phyloP scores from a whole-genome alignment of 2,329 filamentous ascomycete genomes.

The Hymenoscyphus repandus region DNA sequence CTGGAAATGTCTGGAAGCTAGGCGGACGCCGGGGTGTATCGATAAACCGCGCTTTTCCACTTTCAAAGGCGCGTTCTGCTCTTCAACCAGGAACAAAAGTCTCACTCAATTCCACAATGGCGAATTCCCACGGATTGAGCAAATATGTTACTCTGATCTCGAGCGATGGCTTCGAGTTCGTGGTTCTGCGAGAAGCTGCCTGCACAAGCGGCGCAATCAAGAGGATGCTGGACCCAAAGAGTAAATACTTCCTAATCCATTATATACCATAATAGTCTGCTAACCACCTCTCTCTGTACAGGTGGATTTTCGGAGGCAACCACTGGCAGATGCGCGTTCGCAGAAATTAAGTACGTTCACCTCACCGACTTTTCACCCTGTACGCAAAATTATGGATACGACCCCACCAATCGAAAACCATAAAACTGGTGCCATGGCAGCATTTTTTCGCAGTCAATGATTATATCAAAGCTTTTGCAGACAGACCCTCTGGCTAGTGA shows the following conservation, averaged over 20 bases:
- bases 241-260: conserved; percentile 37
- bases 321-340: conserved; percentile 60
- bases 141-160: conserved; percentile 77
- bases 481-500: conserved; percentile 30
- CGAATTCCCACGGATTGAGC: conserved; percentile 32
- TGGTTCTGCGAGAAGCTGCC: conserved; percentile 66
- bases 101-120: conserved; percentile 9
- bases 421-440: neutral
- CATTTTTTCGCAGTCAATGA: conserved; percentile 24
- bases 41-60: neutral
- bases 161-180: conserved; percentile 71
- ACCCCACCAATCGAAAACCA: neutral
- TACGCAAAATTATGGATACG: neutral
- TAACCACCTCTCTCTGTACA: conserved; percentile 27
- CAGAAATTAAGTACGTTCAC: conserved; percentile 65
- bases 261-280: neutral
- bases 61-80: neutral
- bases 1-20: neutral
- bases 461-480: conserved; percentile 25
- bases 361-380: neutral
- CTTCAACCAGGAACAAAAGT: too few species aligned
- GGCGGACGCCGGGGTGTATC: neutral
- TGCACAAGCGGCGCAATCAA: conserved; percentile 67
- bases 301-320: conserved; percentile 61
- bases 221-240: conserved; percentile 67